Evolutionary conservation across 2,329 filamentous ascomycete species (phyloP).

Genomic region (Ophiostoma tasmaniense): DNA sequence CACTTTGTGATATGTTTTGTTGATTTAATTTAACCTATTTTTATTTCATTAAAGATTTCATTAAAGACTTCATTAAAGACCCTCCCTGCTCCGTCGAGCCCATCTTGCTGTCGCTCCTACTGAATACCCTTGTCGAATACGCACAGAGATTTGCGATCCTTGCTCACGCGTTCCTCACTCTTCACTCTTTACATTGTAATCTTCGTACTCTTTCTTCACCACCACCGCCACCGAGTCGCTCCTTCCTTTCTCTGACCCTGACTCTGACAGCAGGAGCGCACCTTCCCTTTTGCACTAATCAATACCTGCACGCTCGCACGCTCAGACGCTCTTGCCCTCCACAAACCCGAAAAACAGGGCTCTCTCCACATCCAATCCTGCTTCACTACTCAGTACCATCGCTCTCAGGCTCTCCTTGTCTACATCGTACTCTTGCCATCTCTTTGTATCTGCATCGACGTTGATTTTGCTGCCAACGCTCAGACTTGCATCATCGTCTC

Average conservation of each 20-base stretch:
- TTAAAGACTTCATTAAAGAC: background rate
- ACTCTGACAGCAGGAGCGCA: background rate
- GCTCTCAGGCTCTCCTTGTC: background rate
- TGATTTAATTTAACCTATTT: background rate
- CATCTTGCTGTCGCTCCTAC: background rate
- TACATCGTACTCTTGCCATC: background rate
- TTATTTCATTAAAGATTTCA: background rate
- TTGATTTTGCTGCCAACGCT: constrained; percentile 3
- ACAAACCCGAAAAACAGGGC: background rate
- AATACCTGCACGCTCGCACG: background rate
- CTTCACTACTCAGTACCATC: background rate
- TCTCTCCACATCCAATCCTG: constrained; percentile 5
- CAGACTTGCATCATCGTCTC: background rate
- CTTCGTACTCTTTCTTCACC: background rate
- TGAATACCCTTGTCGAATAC: constrained; percentile 1
- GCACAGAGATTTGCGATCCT: background rate
- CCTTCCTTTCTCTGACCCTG: no score
- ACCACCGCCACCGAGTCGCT: no score
- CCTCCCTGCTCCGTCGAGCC: background rate
- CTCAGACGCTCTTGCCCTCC: background rate
- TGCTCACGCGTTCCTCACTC: background rate
- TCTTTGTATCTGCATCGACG: background rate
- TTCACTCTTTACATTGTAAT: background rate
- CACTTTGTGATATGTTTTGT: background rate
- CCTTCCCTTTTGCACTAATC: background rate